Conservation (phyloP, 331 rosid genomes). For the Malus hybrid region DNA sequence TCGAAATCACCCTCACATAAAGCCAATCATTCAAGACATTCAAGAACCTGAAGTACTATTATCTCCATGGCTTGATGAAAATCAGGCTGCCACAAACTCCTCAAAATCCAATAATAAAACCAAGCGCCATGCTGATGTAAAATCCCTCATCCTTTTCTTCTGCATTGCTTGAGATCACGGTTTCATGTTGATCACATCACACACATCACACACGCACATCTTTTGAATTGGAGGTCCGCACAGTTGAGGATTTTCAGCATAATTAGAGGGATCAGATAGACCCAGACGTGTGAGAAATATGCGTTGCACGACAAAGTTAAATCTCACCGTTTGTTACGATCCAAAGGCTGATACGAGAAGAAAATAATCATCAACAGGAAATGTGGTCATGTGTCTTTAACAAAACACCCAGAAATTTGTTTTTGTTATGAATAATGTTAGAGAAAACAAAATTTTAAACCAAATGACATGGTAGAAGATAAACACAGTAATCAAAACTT, state of each 20-base stretch:
- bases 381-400: no score
- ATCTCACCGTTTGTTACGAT: no score
- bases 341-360: no score
- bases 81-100: neutral
- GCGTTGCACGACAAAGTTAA: no score
- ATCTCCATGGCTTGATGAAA: slow-evolving; percentile 4
- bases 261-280: neutral
- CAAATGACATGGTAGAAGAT: no score
- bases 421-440: no score
- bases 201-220: neutral
- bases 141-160: slow-evolving; percentile 4
- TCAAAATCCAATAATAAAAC: slow-evolving; percentile 12
- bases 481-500: no score
- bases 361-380: no score
- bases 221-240: slow-evolving; percentile 22
- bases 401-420: no score
- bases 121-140: slow-evolving; percentile 8
- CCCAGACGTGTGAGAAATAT: no score
- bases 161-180: accelerated
- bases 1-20: neutral
- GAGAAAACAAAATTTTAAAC: no score
- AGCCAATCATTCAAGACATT: neutral
- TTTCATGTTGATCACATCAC: neutral
- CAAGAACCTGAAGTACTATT: neutral
- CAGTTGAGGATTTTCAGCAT: slow-evolving; percentile 7